Base-by-base conservation (phyloP, 2,329 filamentous ascomycete species). In the Elsinoe australis region DNA sequence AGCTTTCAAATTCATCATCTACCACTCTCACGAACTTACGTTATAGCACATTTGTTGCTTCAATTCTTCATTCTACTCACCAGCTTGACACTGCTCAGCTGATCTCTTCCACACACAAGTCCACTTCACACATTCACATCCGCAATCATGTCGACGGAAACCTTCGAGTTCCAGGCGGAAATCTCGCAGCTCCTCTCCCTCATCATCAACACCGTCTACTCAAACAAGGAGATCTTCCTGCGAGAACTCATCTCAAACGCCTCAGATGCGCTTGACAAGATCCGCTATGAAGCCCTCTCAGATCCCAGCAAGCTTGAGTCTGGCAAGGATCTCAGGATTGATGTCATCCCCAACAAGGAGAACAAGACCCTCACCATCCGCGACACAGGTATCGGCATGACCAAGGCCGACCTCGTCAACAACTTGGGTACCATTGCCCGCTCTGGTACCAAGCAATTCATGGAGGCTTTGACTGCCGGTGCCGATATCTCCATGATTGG, bases 161-260 rank as follows among this genome's bases (percentile, higher is more conserved):
- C 89, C 61, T 98, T 98, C 77, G 90, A 96, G 85, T 98, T 96
- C 79, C 92, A 98, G 85, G 92, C 92, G 85, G 92, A 98, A 86
- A 98, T 98, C 70, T 96, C 90, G 85, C 92, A 98, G 87, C 87
- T 98, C 59, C 85, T 98, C 69, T 88, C 84, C 61, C 86, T 98
- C 70, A 98, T 98, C 75, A 98, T 98, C 82, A 98, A 98, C 86
- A 96, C 92, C 59, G 92, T 98, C 77, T 98, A 96, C 81, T 95
- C 89, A 63, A 98, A 98, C 85, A 98, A 98, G 81, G 92, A 96
- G 76, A 96, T 98, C 70, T 98, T 98, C 83, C 76, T 98, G 64
- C 79, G 92, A 84, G 92, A 98, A 76, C 70, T 98, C 63, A 87
- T 98, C 67, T 96, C 92, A 75, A 98, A 98, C 76, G 84, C 85